Evolutionary conservation across 2,329 filamentous ascomycete species (phyloP), one percentile per base, ranked within the genome.

Genomic region (Davidsoniella virescens): DNA sequence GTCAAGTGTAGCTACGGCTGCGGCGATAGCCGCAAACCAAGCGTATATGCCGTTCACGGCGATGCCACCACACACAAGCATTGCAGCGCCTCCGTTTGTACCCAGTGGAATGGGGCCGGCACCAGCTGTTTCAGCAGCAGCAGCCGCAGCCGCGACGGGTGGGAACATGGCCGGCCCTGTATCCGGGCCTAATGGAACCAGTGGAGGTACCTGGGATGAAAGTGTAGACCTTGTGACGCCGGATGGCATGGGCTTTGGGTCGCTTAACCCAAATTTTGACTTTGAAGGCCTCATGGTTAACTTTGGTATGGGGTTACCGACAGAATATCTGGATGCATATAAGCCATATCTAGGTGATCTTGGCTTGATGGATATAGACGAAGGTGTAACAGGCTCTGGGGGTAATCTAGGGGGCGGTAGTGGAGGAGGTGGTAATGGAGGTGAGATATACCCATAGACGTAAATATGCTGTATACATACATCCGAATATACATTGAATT

Each of bases 241-340:
- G 26, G 47, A 49, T 46, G 29, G 45, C 17, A 33, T 33, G 29
- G 16, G 43, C 16, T 42, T 42, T 17, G 41, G 37, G 26, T 16
- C 29, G n/a, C 17, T 49, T 4, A 47, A 44, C 25, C 37, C 52
- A 33, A 48, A 49, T 7, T 41, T 55, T 5, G 54, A 55, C 44
- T 55, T 54, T 50, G 52, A 55, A 29, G 49, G 54, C 12, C 39
- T 55, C 20, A 52, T 54, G 48, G 40, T 54, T 14, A 54, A 46
- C 44, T 50, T 54, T 23, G 54, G 54, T 14, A 47, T 52, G 43
- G 53, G 53, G 10, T 37, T 55, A 41, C 53, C 53, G 12, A 20
- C 47, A 14, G 51, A 45, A 42, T 50, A 48, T 42, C 40, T 49
- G 17, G 47, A 54, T 9, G 52, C 38, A 20, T 51, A 50, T 45